Evolutionary conservation across 1,284 basidiomycete genomes (phyloP).

Genomic region (Heterobasidion annosum): DNA sequence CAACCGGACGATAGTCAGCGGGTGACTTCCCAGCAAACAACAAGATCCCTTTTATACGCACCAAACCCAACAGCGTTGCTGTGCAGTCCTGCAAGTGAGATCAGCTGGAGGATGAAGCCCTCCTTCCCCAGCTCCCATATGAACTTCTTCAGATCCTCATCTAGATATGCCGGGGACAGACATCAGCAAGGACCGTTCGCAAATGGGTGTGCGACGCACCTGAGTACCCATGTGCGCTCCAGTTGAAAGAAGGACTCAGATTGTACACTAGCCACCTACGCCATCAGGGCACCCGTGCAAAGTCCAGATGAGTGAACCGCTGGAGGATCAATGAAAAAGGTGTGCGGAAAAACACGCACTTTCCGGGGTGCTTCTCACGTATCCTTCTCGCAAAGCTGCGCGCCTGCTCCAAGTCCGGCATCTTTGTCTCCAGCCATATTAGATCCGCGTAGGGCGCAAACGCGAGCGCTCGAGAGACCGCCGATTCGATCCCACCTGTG

Average conservation of each 20-base stretch:
- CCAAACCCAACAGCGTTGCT: constrained; percentile 77
- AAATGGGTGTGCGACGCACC: constrained; percentile 24
- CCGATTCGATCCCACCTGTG: constrained; percentile 68
- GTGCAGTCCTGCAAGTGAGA: constrained; percentile 85
- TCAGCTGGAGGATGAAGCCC: constrained; percentile 79
- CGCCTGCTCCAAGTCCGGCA: constrained; percentile 76
- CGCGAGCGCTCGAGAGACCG: constrained; percentile 47
- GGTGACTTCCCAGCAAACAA: too few species aligned
- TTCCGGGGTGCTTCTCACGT: constrained; percentile 63
- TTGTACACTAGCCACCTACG: constrained; percentile 86
- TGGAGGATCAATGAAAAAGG: background rate
- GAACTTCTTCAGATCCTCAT: constrained; percentile 75
- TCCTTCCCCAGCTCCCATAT: constrained; percentile 90
- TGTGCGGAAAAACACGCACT: constrained; percentile 22
- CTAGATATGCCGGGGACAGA: constrained; percentile 20
- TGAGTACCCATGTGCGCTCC: constrained; percentile 76
- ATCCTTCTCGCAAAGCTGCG: constrained; percentile 74
- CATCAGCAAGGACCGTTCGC: background rate
- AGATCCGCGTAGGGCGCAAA: constrained; percentile 82
- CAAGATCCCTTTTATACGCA: constrained; percentile 20
- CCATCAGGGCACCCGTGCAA: background rate
- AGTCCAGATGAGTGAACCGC: background rate
- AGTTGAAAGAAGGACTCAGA: constrained; percentile 91
- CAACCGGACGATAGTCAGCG: too few species aligned
- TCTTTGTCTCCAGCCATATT: constrained; percentile 88